Base-by-base conservation (phyloP, 1,139 yeast genomes). In the Hemisphaericaspora lyxosophila region DNA sequence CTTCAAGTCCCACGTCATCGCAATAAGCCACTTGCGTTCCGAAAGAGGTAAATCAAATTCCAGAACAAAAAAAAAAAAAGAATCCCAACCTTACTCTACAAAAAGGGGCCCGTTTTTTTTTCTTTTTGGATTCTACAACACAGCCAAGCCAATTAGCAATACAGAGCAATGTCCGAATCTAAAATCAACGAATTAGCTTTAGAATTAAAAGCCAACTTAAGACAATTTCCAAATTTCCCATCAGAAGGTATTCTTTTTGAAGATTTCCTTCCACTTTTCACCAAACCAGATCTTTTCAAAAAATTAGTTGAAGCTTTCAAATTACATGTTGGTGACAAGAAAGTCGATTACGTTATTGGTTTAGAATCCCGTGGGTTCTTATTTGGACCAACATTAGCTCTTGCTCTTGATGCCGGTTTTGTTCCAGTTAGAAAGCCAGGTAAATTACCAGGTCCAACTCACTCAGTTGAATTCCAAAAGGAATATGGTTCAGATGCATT, bases 311-410 rank as follows among this genome's bases (percentile, higher is more conserved):
- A 78, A 49, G 96, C 96, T 14, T 85, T 90, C 69, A 80, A 83
- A 64, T 60, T 80, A 45, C 95, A 86, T 56, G 60, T 92, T 46
- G 80, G 80, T 41, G 31, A 33, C 4, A 76, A 75, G 47, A 82
- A 86, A 54, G 78, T 90, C 43, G 97, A 92, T 57, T 92, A 85
- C 57, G 76, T 92, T 48, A 89, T 92, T 38, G 99, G 97, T 30
- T 76, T 94, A 50, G 99, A 92, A 64, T 87, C 97, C 40, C 84
- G 99, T 64, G 99, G 99, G 1, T 92, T 92, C 62, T 73, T 92
- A 45, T 92, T 92, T 54, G 99, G 97, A 8, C 98, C 99, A 35
- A 72, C 97, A 27, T 73, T 92, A 50, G 98, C 98, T 7, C 75
- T 92, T 48, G 92, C 88, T 43, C 67, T 92, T 44, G 82, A 84